phyloP scores from a whole-genome alignment of 169 alveolate genomes.

The Besnoitia besnoiti region DNA sequence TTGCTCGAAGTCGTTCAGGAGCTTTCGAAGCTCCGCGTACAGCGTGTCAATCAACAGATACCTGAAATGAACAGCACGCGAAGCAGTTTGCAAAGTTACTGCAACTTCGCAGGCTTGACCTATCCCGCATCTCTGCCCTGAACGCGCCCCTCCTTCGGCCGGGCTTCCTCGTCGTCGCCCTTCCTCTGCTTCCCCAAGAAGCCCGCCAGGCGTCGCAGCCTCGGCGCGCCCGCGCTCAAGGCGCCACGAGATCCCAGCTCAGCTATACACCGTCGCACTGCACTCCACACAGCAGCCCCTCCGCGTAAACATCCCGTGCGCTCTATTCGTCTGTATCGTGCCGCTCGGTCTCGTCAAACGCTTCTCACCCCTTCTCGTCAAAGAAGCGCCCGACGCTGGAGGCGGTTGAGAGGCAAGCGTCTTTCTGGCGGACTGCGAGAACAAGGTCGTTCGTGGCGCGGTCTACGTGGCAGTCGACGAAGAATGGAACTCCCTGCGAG shows the following conservation, averaged over 20 bases:
- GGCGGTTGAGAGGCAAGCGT: background rate
- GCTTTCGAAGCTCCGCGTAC: background rate
- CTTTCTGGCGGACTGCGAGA: constrained; percentile 6
- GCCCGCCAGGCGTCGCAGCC: too few relatives aligned
- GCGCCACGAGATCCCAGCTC: too few relatives aligned
- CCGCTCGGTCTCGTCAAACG: too few relatives aligned
- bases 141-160: too few relatives aligned
- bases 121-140: too few relatives aligned
- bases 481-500: background rate
- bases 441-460: constrained; percentile 6
- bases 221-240: too few relatives aligned
- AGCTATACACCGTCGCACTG: too few relatives aligned
- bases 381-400: constrained; percentile 20
- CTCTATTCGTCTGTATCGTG: too few relatives aligned
- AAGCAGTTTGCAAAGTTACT: background rate
- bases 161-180: background rate
- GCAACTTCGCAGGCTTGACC: too few relatives aligned
- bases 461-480: constrained; percentile 21
- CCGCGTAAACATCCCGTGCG: too few relatives aligned
- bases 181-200: background rate
- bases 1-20: background rate
- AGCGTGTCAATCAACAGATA: constrained; percentile 18
- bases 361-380: constrained; percentile 19
- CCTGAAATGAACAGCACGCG: background rate
- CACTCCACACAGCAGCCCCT: too few relatives aligned